Percentiles rank a stretch among this genome's conserved stretches.
Evolutionary conservation across 177 flowering plant genomes (phyloP).

Genomic region (Vitis hybrid): DNA sequence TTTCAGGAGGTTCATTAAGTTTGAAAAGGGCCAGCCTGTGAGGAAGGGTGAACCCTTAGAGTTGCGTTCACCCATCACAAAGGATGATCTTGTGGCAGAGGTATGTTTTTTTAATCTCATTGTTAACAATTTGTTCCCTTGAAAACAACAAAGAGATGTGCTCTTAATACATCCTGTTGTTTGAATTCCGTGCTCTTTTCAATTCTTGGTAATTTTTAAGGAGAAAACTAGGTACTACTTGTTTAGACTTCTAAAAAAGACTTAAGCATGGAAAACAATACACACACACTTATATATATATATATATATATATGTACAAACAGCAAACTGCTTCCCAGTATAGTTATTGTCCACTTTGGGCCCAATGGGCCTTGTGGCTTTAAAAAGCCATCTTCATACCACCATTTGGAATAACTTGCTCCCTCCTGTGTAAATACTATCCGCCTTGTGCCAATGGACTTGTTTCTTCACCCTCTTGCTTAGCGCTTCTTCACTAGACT

Average conservation of each 20-base stretch:
- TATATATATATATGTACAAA: too few relatives aligned
- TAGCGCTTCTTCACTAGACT: too few relatives aligned
- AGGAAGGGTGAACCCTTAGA: slow-evolving; percentile 67
- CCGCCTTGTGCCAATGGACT: too few relatives aligned
- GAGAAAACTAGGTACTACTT: background rate
- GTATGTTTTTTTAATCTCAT: slow-evolving; percentile 34
- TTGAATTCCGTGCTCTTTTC: background rate
- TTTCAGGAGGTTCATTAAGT: slow-evolving; percentile 55
- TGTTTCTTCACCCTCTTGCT: too few relatives aligned
- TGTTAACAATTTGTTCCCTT: background rate
- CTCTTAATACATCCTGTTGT: background rate
- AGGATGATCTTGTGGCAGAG: slow-evolving; percentile 83
- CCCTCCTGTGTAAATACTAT: too few relatives aligned
- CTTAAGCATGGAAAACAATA: background rate
- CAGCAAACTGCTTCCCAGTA: too few relatives aligned
- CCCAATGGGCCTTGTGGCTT: too few relatives aligned
- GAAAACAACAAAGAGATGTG: background rate
- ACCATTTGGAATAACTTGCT: too few relatives aligned
- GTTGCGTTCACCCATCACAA: slow-evolving; percentile 68
- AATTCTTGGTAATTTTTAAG: background rate
- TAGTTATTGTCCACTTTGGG: too few relatives aligned
- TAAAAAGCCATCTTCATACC: too few relatives aligned
- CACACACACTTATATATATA: too few relatives aligned
- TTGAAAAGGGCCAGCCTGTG: slow-evolving; percentile 59
- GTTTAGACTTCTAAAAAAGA: background rate